These are phyloP conservation scores for Pythium monospermum DNA, from an alignment of 352 stramenopile species.

Conservation along the genomic window DNA sequence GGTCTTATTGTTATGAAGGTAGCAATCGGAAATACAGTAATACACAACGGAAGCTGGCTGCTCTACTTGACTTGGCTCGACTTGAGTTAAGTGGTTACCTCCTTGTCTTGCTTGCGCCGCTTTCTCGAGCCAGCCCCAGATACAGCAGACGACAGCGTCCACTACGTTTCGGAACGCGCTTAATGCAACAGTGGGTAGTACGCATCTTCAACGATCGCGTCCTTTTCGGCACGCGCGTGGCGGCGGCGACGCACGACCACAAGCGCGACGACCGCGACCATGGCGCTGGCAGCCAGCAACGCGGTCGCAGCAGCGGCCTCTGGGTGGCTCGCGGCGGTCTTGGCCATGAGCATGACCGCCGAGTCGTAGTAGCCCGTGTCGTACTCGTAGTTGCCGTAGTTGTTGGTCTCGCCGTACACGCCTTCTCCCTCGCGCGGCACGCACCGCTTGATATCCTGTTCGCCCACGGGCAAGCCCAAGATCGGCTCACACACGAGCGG, in stretches of 20 bases:
- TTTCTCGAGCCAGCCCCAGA: too few relatives aligned
- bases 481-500: constrained; percentile 38
- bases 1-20: too few relatives aligned
- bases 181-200: constrained; percentile 64
- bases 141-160: too few relatives aligned
- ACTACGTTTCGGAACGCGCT: neutral
- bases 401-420: constrained; percentile 5
- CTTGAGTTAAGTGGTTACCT: too few relatives aligned
- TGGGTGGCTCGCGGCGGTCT: constrained; percentile 15
- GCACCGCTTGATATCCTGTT: constrained; percentile 55
- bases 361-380: constrained; percentile 15
- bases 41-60: too few relatives aligned
- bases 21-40: too few relatives aligned
- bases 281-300: constrained; percentile 30
- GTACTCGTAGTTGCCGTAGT: constrained; percentile 15
- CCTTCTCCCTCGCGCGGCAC: constrained; percentile 18
- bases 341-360: constrained; percentile 19
- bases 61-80: too few relatives aligned
- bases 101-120: too few relatives aligned
- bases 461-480: constrained; percentile 29
- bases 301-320: constrained; percentile 26
- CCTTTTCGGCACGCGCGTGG: constrained; percentile 7
- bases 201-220: constrained; percentile 33
- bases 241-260: constrained; percentile 44
- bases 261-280: constrained; percentile 48